Base-by-base conservation (phyloP, 495 filamentous ascomycete genomes). In the Podospora anserina region DNA sequence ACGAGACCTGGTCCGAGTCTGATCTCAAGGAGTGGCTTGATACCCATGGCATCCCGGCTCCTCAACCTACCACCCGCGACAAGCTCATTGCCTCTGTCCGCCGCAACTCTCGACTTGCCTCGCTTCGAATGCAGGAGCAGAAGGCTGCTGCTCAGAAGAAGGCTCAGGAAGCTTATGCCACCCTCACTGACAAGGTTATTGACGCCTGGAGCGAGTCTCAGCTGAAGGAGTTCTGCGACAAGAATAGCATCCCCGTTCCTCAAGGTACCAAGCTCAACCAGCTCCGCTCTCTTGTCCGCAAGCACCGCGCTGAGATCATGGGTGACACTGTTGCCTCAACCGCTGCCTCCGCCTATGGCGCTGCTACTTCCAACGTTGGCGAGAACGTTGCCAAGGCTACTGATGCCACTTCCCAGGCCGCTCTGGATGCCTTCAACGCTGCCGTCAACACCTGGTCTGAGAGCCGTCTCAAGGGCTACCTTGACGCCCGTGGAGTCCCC, bases 201-300 rank as follows among this genome's bases (percentile, higher is more conserved):
- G 89, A 96, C 70, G 87, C 91, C 30, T 99, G 95, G 95, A 88
- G 88, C 68, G 95, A 99, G 77, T 84, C 85, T 32, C 82, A 96
- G 74, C 80, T 99, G 60, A 97, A 98, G 83, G 86, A 93, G 39
- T 97, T 97, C 84, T 87, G 92, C 63, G 94, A 99, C 83, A 90
- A 90, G 77, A 92, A 98, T 76, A 84, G 87, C 71, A 92, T 99
- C 63, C 86, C 85, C 81, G 90, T 97, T 32, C 94, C 94, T 6
- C 95, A 98, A 78, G 94, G 95, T 30, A 94, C 90, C 70, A 93
- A 81, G 75, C 83, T 82, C 83, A 97, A 97, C 78, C 94, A 98
- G 76, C 87, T 98, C 19, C 80, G 95, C 60, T 93, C 95, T 61
- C 88, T 98, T 61, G 92, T 93, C 64, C 92, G 95, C 73, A 96